phyloP scores from a whole-genome alignment of 306 rosid genomes.

The Trifolium fragiferum region DNA sequence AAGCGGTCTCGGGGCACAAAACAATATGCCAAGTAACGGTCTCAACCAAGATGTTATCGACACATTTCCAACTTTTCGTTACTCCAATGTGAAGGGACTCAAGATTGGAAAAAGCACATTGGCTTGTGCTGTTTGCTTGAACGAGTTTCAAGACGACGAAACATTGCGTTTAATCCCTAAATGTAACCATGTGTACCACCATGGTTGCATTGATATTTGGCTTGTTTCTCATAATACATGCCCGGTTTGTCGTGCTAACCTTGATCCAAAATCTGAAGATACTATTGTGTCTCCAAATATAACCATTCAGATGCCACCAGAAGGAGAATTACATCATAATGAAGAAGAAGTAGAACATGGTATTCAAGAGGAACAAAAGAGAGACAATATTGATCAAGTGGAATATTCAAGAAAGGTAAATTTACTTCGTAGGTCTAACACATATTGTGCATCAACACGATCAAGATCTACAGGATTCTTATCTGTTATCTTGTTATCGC shows the following conservation, averaged over 20 bases:
- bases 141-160: conserved; percentile 71
- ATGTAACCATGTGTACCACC: conserved; percentile 86
- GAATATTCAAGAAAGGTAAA: conserved; percentile 35
- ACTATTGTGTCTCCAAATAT: neutral
- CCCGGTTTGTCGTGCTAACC: conserved; percentile 80
- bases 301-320: conserved; percentile 20
- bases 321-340: neutral
- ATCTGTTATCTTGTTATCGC: conserved; percentile 33
- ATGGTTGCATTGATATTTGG: conserved; percentile 72
- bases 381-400: neutral
- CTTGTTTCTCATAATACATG: conserved; percentile 71
- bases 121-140: conserved; percentile 86
- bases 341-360: neutral
- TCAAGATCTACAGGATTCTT: conserved; percentile 53
- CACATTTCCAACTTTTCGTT: conserved; percentile 72
- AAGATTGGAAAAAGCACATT: conserved; percentile 62
- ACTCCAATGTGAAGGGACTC: conserved; percentile 67
- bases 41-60: conserved; percentile 57
- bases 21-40: conserved; percentile 46
- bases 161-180: conserved; percentile 61
- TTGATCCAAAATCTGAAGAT: conserved; percentile 58
- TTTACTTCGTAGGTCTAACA: conserved; percentile 27
- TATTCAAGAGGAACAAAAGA: conserved; percentile 13
- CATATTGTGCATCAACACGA: conserved; percentile 39
- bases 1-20: neutral